A percentile compares a stretch with the other conserved stretches of the same genome.
Evolutionary conservation across 305 asterid genomes (phyloP).

Genomic region (Solanum hybrid): DNA sequence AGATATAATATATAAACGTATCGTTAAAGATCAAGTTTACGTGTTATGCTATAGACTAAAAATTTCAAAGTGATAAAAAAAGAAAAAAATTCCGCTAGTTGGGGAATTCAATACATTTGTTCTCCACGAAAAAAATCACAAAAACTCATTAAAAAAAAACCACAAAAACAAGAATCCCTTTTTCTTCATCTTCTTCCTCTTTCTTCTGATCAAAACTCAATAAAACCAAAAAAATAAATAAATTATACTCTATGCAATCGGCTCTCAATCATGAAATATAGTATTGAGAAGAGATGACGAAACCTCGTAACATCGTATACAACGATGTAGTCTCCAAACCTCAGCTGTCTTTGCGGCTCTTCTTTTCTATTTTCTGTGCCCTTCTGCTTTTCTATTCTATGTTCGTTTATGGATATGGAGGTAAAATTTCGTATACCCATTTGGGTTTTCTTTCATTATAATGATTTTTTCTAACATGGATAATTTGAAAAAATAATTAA

Average conservation of each 20-base stretch:
- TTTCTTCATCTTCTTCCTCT: neutral
- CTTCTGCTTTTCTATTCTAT: slow-evolving; percentile 41
- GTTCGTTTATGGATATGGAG: slow-evolving; percentile 30
- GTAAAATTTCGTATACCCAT: slow-evolving; percentile 17
- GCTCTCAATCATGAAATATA: neutral
- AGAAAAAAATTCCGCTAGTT: neutral
- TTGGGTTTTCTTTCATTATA: neutral
- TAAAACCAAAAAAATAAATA: neutral
- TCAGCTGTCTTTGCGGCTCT: slow-evolving; percentile 40
- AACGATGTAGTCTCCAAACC: slow-evolving; percentile 19
- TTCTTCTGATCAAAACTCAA: neutral
- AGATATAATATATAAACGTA: neutral
- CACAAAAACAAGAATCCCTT: neutral
- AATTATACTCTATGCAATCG: neutral
- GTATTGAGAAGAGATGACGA: slow-evolving; percentile 47
- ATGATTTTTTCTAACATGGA: neutral
- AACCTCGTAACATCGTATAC: slow-evolving; percentile 25
- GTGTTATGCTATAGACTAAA: neutral
- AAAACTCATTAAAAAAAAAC: neutral
- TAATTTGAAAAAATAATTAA: neutral
- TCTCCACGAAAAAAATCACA: neutral
- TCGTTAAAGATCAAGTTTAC: neutral
- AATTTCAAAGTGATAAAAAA: neutral
- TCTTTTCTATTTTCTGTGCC: slow-evolving; percentile 50
- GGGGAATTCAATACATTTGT: neutral